These are phyloP conservation scores for Candida insectalens DNA, from an alignment of 805 yeast genomes.

Conservation along the genomic window DNA sequence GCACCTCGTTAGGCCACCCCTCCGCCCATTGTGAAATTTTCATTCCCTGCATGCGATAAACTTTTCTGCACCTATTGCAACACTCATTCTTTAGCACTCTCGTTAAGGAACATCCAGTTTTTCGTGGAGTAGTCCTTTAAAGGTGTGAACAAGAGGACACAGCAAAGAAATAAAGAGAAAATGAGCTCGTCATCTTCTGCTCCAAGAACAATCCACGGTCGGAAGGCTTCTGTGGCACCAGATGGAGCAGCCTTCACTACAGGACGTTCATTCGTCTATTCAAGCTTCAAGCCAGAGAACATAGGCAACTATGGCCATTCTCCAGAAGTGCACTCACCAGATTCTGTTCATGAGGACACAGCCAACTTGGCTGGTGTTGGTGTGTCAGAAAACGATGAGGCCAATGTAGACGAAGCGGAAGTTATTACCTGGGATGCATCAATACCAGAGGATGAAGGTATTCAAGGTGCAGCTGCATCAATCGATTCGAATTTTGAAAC, in stretches of 20 bases:
- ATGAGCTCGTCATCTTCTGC: no score
- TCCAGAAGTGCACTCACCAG: slow-evolving; percentile 39
- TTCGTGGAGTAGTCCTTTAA: no score
- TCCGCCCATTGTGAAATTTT: no score
- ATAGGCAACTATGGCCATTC: slow-evolving; percentile 5
- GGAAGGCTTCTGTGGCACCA: no score
- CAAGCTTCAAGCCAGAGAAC: slow-evolving; percentile 21
- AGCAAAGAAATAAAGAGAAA: no score
- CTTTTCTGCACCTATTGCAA: no score
- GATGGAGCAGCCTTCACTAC: slow-evolving; percentile 26
- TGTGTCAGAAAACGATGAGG: slow-evolving; percentile 27
- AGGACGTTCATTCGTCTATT: slow-evolving; percentile 31
- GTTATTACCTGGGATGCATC: neutral
- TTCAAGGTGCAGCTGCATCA: neutral
- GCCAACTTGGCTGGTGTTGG: slow-evolving; percentile 50
- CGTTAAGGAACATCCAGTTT: no score
- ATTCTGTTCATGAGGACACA: slow-evolving; percentile 45
- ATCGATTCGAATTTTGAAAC: neutral
- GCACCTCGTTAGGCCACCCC: no score
- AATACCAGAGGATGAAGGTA: neutral
- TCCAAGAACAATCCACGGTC: no score
- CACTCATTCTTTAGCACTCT: no score
- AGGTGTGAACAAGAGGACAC: no score
- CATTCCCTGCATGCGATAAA: no score
- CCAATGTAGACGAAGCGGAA: neutral